Evolutionary conservation across 345 rosid genomes (phyloP).

Genomic region (Anacardium occidentale): DNA sequence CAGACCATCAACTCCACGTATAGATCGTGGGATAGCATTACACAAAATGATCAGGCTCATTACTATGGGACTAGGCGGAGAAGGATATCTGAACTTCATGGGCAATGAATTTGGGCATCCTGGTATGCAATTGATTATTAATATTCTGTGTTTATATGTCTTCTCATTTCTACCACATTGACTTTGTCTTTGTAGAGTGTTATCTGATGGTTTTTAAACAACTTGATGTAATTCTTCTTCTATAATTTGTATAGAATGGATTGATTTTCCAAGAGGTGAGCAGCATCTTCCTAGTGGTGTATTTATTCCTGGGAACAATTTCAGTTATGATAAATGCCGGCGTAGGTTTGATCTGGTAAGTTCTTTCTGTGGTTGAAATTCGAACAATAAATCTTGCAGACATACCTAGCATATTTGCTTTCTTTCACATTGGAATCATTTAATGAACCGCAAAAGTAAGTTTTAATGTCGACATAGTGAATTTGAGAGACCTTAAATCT

Average conservation of each 20-base stretch:
- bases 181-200: neutral
- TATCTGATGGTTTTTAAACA: neutral
- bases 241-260: conserved; percentile 65
- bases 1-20: conserved; percentile 66
- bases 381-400: neutral
- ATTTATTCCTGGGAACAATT: conserved; percentile 70
- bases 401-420: neutral
- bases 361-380: conserved; percentile 18
- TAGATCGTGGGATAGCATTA: conserved; percentile 95
- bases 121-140: conserved; percentile 41
- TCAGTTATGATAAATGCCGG: conserved; percentile 86
- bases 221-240: conserved; percentile 12
- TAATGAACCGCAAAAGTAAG: too few species aligned
- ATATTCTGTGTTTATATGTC: conserved; percentile 3
- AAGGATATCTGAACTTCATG: conserved; percentile 97
- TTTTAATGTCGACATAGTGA: too few species aligned
- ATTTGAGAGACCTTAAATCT: too few species aligned
- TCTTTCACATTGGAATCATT: too few species aligned
- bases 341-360: conserved; percentile 93
- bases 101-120: conserved; percentile 99
- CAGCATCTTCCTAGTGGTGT: conserved; percentile 71
- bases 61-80: conserved; percentile 96
- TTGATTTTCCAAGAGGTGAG: conserved; percentile 92
- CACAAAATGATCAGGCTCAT: conserved; percentile 97
- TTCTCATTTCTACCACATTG: conserved; percentile 2